phyloP scores from a whole-genome alignment of 305 asterid species.

The Solanum chacoense region DNA sequence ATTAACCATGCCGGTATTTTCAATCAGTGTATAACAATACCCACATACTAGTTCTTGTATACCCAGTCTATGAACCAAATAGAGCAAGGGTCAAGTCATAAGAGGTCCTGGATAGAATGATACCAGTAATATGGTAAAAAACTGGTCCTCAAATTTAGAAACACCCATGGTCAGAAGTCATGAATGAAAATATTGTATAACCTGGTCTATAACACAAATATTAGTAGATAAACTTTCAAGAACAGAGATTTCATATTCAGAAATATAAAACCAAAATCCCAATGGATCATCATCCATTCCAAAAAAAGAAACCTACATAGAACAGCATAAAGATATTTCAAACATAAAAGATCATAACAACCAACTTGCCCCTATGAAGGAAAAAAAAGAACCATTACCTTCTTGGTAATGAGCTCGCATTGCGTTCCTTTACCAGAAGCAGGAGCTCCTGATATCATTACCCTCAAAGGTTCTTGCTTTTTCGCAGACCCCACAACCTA shows the following conservation, averaged over 20 bases:
- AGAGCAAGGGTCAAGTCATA: background rate
- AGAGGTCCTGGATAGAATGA: background rate
- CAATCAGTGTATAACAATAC: background rate
- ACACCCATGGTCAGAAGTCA: background rate
- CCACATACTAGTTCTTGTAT: background rate
- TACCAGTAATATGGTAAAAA: background rate
- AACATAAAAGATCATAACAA: background rate
- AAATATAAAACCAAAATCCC: background rate
- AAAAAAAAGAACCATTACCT: slow-evolving; percentile 20
- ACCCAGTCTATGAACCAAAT: background rate
- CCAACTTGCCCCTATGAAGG: background rate
- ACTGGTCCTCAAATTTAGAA: background rate
- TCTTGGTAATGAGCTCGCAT: slow-evolving; percentile 74
- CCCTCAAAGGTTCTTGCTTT: slow-evolving; percentile 61
- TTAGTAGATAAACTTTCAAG: background rate
- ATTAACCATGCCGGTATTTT: background rate
- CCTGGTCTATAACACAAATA: background rate
- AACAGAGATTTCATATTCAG: background rate
- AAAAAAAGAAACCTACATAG: background rate
- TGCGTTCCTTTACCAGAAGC: slow-evolving; percentile 99
- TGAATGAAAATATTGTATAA: background rate
- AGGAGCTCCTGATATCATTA: slow-evolving; percentile 95
- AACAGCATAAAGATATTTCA: background rate
- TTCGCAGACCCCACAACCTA: slow-evolving; percentile 48
- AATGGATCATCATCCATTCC: background rate